Base-by-base conservation (phyloP, 1,284 basidiomycete genomes). In the Cutaneotrichosporon mucoides region DNA sequence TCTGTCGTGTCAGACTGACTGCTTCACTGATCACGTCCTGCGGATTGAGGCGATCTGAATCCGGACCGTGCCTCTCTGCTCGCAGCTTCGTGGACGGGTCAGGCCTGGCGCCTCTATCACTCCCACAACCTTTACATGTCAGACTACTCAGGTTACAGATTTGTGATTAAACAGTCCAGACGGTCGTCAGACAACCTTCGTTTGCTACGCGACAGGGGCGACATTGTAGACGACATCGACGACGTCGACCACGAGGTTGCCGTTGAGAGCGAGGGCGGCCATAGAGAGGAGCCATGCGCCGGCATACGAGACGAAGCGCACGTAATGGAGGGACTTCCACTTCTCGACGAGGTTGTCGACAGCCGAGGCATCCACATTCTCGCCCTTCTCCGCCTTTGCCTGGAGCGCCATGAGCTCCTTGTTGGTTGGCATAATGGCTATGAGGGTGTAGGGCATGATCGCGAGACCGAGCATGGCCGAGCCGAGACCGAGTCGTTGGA, bases 391-490 rank as follows among this genome's bases (percentile, higher is more conserved):
- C 7, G 53, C 45, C 37, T 34, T n/a, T 6, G n/a, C 13, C 11
- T 37, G 24, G 9, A 68, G 49, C 9, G 35, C 58, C 34, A 55
- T 6, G 5, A 72, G 52, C 56, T 66, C 33, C 9, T 42, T 40
- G 62, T 72, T 70, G 46, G 62, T 64, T 0, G 57, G 45, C 33
- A 48, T n/a, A 37, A 72, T 51, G 37, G 56, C 34, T 11, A 40
- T 15, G 13, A 61, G 16, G 2, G 70, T 72, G 60, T 58, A 63
- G 7, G 70, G 70, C 4, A 68, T 5, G 44, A 70, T 64, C 12
- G 56, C 16, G 5, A 64, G 42, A 10, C 60, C 62, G 16, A 61
- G 35, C 33, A 67, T 35, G 8, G 63, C 71, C 1, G 68, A 56
- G 5, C 46, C 42, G 37, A 68, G 40, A 12, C 66, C 57, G n/a